These are phyloP conservation scores for Elaeis oleifera DNA, from an alignment of 202 grass and related monocot genomes.

Conservation along the genomic window DNA sequence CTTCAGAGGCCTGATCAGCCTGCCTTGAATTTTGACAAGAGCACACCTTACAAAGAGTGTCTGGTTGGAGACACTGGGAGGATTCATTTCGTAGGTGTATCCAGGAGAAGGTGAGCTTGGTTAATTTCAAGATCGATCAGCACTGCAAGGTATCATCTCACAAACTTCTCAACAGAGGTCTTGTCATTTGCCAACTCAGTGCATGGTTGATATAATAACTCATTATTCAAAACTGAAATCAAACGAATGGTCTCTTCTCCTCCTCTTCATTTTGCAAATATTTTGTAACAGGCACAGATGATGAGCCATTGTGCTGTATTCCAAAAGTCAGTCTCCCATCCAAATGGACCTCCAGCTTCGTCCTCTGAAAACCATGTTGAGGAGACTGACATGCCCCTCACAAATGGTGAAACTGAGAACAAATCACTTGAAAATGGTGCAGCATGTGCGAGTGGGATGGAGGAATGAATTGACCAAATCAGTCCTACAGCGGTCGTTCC, in stretches of 20 bases:
- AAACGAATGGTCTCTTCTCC: background rate
- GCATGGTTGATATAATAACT: background rate
- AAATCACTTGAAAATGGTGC: conserved; percentile 10
- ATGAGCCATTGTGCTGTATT: conserved; percentile 46
- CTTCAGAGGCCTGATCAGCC: conserved; percentile 77
- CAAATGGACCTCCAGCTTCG: conserved; percentile 25
- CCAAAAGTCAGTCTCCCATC: conserved; percentile 5
- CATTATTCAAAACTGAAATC: background rate
- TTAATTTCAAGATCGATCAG: conserved; percentile 80
- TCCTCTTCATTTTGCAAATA: background rate
- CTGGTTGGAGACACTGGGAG: conserved; percentile 45
- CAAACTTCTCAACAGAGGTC: background rate
- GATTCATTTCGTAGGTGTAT: conserved; percentile 50
- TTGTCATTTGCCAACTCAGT: background rate
- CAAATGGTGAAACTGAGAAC: conserved; percentile 19
- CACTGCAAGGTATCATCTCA: conserved; percentile 46
- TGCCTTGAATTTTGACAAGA: conserved; percentile 51
- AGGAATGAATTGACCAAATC: conserved; percentile 8
- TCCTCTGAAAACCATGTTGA: conserved; percentile 13
- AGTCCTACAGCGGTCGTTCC: background rate
- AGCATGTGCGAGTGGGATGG: conserved; percentile 12
- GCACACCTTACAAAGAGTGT: conserved; percentile 71
- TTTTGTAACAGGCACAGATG: conserved; percentile 55
- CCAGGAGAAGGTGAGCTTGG: conserved; percentile 70
- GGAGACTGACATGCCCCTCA: conserved; percentile 23